phyloP scores from a whole-genome alignment of 2,329 filamentous ascomycete genomes.

The Fusarium sp. region DNA sequence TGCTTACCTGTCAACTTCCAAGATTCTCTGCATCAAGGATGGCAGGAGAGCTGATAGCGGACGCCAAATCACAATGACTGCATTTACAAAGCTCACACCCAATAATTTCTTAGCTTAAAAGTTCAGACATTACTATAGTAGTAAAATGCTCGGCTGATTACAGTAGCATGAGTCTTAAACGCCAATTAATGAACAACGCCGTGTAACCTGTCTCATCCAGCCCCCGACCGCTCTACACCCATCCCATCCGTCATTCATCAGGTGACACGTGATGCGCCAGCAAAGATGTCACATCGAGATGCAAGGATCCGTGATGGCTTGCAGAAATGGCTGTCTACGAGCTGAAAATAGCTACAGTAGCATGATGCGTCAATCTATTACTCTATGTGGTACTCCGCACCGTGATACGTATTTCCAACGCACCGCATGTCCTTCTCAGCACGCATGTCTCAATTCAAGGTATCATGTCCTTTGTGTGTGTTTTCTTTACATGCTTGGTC shows the following conservation, averaged over 20 bases:
- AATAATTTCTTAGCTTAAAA: background rate
- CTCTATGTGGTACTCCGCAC: background rate
- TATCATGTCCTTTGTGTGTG: background rate
- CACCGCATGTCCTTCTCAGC: background rate
- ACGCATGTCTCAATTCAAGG: background rate
- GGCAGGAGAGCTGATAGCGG: conserved; percentile 2
- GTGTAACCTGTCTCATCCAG: conserved; percentile 25
- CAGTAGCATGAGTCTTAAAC: conserved; percentile 28
- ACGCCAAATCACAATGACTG: conserved; percentile 10
- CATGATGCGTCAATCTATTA: conserved; percentile 15
- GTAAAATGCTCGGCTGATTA: conserved; percentile 22
- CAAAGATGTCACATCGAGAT: conserved; percentile 12
- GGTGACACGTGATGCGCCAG: conserved; percentile 32
- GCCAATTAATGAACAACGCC: conserved; percentile 6
- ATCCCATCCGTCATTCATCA: conserved; percentile 28
- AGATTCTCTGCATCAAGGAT: conserved; percentile 30
- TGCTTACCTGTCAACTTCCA: conserved; percentile 5
- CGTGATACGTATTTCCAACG: conserved; percentile 4
- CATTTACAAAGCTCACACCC: conserved; percentile 5
- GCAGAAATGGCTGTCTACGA: conserved; percentile 25
- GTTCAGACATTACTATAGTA: background rate
- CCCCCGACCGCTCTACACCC: background rate
- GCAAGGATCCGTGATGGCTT: conserved; percentile 33
- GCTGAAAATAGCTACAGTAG: conserved; percentile 29
- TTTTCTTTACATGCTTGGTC: background rate